Evolutionary conservation across 2,329 filamentous ascomycete species (phyloP), one percentile per base, ranked within the genome.

Genomic region (Cladobotryum protrusum): DNA sequence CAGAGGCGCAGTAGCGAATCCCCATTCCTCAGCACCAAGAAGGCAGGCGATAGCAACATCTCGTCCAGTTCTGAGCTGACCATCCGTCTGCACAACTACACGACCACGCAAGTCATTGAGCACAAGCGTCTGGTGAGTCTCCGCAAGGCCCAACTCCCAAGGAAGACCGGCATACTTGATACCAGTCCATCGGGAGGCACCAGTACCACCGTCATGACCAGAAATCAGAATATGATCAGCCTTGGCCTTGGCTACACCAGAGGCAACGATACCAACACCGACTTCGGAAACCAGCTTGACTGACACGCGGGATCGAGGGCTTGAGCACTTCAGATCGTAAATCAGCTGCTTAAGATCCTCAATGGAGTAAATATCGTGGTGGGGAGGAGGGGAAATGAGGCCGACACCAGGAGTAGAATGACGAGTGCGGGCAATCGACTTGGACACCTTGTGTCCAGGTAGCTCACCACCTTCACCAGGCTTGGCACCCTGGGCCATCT

Each of bases 401-500:
- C 92, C 92, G 60, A 97, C 92, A 70, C 92, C 92, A 57, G 92
- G 90, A 5, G 92, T 97, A 9, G 92, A 97, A 75, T 96, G 91
- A 67, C 92, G 86, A 50, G 92, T 97, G 61, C 89, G 87, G 51
- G 89, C 92, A 69, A 97, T 97, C 6, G 89, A 88, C 63, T 88
- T 88, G 54, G 91, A 93, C 24, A 97, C 92, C 74, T 97, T 97
- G 78, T 96, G 90, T 37, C 92, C 92, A 45, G 92, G 92, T 64
- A 97, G 82, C 71, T 97, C 92, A 79, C 92, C 92, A 75, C 92
- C 92, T 71, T 97, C 92, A 71, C 92, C 92, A 50, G 92, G 92
- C 80, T 97, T 97, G 55, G 92, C 92, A 67, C 92, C 92, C 72
- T 97, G 92, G 9, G 92, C 92, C 92, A 97, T 97, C 81, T 97